Conservation (phyloP, 2,329 filamentous ascomycete species). For the Colletotrichum sp. region DNA sequence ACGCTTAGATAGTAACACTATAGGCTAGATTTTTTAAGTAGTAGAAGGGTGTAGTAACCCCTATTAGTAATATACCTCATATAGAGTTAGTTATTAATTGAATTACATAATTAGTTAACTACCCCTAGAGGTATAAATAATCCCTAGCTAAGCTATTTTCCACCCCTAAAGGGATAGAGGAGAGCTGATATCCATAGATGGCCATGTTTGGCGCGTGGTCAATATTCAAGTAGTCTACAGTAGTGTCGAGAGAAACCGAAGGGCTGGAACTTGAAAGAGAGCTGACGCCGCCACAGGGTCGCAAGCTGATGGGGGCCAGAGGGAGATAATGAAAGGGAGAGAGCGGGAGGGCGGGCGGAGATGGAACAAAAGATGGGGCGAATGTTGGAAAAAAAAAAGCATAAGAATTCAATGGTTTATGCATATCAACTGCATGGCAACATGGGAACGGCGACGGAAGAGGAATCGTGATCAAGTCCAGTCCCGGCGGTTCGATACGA, state of each 20-base stretch:
- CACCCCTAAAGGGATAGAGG: no score
- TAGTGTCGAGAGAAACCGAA: not conserved
- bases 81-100: no score
- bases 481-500: constrained; percentile 3
- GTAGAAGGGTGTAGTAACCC: no score
- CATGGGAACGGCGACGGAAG: not conserved
- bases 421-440: not conserved
- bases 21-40: no score
- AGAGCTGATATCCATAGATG: not conserved
- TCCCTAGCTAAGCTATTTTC: no score
- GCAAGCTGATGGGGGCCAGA: not conserved
- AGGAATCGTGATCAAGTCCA: not conserved
- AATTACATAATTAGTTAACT: no score
- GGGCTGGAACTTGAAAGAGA: not conserved
- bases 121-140: no score
- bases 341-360: not conserved
- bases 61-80: no score
- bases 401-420: not conserved
- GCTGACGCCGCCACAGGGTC: not conserved
- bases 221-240: not conserved
- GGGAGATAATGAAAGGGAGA: not conserved
- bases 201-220: not conserved
- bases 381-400: not conserved
- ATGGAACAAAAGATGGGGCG: not conserved
- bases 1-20: no score